Base-by-base conservation (phyloP, 2,329 filamentous ascomycete genomes). In the Epichloe gansuensis region DNA sequence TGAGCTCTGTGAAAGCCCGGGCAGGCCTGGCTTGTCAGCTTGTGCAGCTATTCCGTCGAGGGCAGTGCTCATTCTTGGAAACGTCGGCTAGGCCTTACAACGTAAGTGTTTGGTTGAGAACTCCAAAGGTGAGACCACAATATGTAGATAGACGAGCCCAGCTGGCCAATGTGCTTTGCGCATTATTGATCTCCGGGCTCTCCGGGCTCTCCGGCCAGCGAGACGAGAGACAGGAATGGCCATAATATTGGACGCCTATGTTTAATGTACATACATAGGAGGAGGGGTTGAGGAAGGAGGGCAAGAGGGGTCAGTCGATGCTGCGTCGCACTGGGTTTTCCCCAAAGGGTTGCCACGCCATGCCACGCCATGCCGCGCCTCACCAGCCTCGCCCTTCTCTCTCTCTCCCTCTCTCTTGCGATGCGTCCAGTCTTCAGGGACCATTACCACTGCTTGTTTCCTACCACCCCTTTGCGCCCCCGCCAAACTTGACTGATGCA, bases 311-410 rank as follows among this genome's bases (percentile, higher is more conserved):
- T n/a, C 21, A 41, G 35, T 51, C 25, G 42, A 51, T 45, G 12
- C 35, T 43, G 25, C 43, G n/a, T 42, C 42, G 15, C 13, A 46
- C 35, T 35, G 35, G 27, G 25, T 48, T 48, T 27, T n/a, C 50
- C 43, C 36, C 35, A 17, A 44, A 43, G 17, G 51, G 45, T 44
- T 27, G 38, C 39, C 50, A 51, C 25, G 4, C 8, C 49, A 38
- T 43, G 35, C 21, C 17, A 46, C 42, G 27, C 44, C 44, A 15
- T 49, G 40, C 31, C 46, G 38, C 47, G 47, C 51, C 47, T 51
- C 41, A 11, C 11, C 34, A n/a, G 44, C 31, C 39, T 36, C 39
- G 9, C 27, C 27, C 8, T 31, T 23, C 46, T 36, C 42, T 47
- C 36, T 44, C 38, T 38, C 39, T 38, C 6, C 23, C 15, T n/a